phyloP scores from a whole-genome alignment of 108 stramenopile genomes.

The Fistulifera pelliculosa region DNA sequence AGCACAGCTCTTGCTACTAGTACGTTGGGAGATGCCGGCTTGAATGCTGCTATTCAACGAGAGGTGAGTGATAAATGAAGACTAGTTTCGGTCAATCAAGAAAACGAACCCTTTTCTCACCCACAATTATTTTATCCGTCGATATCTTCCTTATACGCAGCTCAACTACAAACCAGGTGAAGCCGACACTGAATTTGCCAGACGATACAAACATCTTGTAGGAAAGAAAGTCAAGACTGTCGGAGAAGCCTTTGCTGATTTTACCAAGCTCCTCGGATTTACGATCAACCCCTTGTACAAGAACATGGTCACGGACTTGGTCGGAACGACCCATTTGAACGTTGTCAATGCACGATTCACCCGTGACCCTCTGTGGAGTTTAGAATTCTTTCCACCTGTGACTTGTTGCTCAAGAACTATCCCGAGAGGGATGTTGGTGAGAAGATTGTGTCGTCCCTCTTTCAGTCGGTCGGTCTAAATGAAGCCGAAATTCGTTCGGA shows the following conservation, averaged over 20 bases:
- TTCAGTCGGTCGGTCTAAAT: slow-evolving; percentile 73
- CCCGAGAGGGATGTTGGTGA: slow-evolving; percentile 77
- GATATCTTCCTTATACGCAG: slow-evolving; percentile 23
- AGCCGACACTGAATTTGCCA: slow-evolving; percentile 74
- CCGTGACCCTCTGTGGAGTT: slow-evolving; percentile 71
- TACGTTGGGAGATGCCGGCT: too few species aligned
- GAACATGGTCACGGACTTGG: slow-evolving; percentile 85
- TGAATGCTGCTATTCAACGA: too few species aligned
- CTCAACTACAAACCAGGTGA: slow-evolving; percentile 63
- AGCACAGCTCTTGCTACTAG: too few species aligned
- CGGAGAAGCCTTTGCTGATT: slow-evolving; percentile 81
- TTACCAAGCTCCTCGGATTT: slow-evolving; percentile 68
- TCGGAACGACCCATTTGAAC: slow-evolving; percentile 87
- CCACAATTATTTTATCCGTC: too few species aligned
- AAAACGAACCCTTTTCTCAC: too few species aligned
- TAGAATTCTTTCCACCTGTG: slow-evolving; percentile 68
- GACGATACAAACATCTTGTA: slow-evolving; percentile 70
- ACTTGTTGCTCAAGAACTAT: slow-evolving; percentile 84
- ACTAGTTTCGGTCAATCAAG: too few species aligned
- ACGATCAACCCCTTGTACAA: slow-evolving; percentile 88
- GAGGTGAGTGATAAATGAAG: too few species aligned
- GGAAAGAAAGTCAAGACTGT: slow-evolving; percentile 76
- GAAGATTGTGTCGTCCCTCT: slow-evolving; percentile 63
- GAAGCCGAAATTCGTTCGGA: slow-evolving; percentile 72
- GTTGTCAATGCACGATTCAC: slow-evolving; percentile 89